phyloP scores from a whole-genome alignment of 2,329 filamentous ascomycete genomes.

The Botrytis elliptica region DNA sequence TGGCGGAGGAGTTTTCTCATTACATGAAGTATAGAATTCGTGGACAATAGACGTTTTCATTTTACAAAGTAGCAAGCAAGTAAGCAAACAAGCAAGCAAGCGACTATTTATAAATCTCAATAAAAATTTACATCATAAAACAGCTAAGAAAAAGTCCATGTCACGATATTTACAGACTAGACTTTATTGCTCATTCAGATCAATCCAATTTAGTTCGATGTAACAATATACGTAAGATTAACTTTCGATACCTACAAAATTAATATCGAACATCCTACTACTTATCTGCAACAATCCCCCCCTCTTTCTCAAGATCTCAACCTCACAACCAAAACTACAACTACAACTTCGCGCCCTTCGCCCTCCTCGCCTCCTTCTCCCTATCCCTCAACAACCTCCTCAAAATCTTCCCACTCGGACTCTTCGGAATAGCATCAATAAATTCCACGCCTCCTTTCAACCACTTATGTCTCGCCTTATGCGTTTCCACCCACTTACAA shows the following conservation, averaged over 20 bases:
- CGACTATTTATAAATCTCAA: not conserved
- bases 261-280: not conserved
- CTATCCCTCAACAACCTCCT: conserved; percentile 67
- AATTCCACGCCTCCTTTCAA: conserved; percentile 63
- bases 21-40: not conserved
- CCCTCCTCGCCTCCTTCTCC: conserved; percentile 67
- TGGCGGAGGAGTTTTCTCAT: not conserved
- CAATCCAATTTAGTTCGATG: not conserved
- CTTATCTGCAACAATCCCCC: not conserved
- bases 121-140: not conserved
- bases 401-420: conserved; percentile 71
- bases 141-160: no score
- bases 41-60: not conserved
- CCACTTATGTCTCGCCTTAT: conserved; percentile 69
- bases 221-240: not conserved
- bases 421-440: conserved; percentile 68
- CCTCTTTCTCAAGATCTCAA: not conserved
- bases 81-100: not conserved
- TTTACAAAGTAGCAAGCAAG: not conserved
- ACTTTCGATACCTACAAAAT: not conserved
- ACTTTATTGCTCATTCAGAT: not conserved
- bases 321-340: conserved; percentile 40
- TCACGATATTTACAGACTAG: no score
- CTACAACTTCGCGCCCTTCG: conserved; percentile 64
- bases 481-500: conserved; percentile 59